Conservation (phyloP, 352 stramenopile species). For the Pythium inflatum region DNA sequence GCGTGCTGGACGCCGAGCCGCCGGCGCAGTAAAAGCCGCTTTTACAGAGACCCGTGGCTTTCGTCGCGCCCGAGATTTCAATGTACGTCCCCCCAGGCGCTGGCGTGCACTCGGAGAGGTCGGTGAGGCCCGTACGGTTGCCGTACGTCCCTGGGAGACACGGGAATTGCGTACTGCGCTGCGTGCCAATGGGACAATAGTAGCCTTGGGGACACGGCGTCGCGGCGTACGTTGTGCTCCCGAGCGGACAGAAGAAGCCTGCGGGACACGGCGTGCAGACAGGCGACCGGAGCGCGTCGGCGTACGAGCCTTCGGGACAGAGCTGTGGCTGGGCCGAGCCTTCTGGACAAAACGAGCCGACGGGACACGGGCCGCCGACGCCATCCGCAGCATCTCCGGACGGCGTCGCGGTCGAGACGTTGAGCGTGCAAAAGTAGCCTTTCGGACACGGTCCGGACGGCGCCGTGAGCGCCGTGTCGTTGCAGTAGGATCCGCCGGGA, state of each 20-base stretch:
- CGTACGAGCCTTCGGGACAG: slow-evolving; percentile 70
- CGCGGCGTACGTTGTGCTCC: slow-evolving; percentile 42
- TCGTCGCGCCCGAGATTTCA: slow-evolving; percentile 47
- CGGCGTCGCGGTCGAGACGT: slow-evolving; percentile 47
- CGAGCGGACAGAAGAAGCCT: slow-evolving; percentile 45
- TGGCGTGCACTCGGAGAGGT: slow-evolving; percentile 56
- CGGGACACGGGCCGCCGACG: slow-evolving; percentile 49
- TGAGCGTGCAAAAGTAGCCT: slow-evolving; percentile 85
- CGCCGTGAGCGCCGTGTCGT: slow-evolving; percentile 42
- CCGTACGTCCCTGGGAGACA: slow-evolving; percentile 85
- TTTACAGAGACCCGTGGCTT: slow-evolving; percentile 61
- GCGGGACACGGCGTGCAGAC: slow-evolving; percentile 37
- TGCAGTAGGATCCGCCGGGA: slow-evolving; percentile 61
- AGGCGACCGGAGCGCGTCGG: slow-evolving; percentile 43
- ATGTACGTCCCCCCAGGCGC: slow-evolving; percentile 74
- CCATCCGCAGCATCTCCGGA: slow-evolving; percentile 35
- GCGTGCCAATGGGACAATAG: slow-evolving; percentile 80
- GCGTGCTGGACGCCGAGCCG: slow-evolving; percentile 61
- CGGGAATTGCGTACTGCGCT: slow-evolving; percentile 51
- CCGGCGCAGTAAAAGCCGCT: slow-evolving; percentile 86
- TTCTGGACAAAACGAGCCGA: slow-evolving; percentile 75
- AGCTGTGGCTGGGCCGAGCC: slow-evolving; percentile 64
- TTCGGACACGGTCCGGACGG: slow-evolving; percentile 63
- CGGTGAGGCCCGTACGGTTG: slow-evolving; percentile 51
- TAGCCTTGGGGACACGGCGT: slow-evolving; percentile 76